A percentile compares a stretch with the other conserved stretches of the same genome.
phyloP scores from a whole-genome alignment of 495 filamentous ascomycete species.

The Penicillium maclennaniae region DNA sequence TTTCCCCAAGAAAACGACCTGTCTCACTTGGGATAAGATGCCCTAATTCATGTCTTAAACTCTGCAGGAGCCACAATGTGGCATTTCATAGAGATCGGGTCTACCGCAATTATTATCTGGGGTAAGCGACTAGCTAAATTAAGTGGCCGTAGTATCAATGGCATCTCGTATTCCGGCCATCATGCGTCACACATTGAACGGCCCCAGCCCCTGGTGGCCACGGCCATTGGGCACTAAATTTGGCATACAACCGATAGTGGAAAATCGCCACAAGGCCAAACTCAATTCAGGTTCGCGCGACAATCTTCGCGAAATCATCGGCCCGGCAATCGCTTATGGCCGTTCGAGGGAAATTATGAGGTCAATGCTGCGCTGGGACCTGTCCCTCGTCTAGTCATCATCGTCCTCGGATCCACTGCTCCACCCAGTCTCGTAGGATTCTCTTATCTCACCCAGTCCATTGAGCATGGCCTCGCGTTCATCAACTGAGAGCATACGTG shows the following conservation, averaged over 20 bases:
- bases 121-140: background rate
- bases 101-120: background rate
- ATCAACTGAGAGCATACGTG: conserved; percentile 59
- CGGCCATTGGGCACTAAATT: background rate
- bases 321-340: background rate
- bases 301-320: background rate
- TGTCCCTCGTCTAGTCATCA: conserved; percentile 52
- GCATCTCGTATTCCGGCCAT: background rate
- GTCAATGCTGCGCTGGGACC: background rate
- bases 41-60: conserved; percentile 1
- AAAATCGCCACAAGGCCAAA: background rate
- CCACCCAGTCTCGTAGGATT: conserved; percentile 89
- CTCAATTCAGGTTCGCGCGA: background rate
- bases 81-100: background rate
- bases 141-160: background rate
- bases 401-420: conserved; percentile 77
- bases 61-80: background rate
- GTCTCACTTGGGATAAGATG: background rate
- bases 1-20: conserved; percentile 1
- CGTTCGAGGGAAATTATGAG: background rate
- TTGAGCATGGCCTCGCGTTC: conserved; percentile 81
- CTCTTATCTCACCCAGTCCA: conserved; percentile 78
- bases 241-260: background rate
- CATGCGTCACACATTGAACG: background rate
- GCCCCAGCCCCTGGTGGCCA: background rate